Evolutionary conservation across 768 basidiomycete genomes (phyloP).

Genomic region (Leccinum incarnatum): DNA sequence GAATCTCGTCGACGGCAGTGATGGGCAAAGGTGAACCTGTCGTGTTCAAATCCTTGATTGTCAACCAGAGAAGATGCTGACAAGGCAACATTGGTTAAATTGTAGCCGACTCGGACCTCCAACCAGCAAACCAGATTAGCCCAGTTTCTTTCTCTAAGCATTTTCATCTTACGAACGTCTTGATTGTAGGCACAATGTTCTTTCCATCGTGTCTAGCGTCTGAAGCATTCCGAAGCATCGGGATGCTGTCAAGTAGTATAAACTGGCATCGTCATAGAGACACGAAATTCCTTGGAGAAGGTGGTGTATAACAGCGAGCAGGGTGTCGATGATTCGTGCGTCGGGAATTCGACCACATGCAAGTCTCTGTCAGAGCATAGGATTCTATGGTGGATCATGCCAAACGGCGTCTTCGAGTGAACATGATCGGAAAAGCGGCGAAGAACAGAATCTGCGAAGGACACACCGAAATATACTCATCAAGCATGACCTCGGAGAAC

Average conservation of each 20-base stretch:
- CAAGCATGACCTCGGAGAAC: conserved; percentile 10
- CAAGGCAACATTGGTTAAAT: background rate
- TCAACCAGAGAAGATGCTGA: background rate
- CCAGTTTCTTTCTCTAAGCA: background rate
- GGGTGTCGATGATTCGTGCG: background rate
- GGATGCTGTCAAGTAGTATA: background rate
- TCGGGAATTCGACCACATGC: background rate
- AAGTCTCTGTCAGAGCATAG: background rate
- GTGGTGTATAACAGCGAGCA: too few relatives aligned
- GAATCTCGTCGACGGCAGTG: conserved; percentile 92
- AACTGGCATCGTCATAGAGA: background rate
- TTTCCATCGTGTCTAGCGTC: background rate
- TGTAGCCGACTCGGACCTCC: background rate
- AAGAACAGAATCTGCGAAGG: conserved; percentile 5
- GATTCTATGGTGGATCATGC: background rate
- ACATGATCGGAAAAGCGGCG: conserved; percentile 11
- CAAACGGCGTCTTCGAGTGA: conserved; percentile 7
- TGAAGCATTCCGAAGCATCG: background rate
- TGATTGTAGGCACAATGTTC: background rate
- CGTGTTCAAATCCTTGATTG: background rate
- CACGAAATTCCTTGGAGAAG: too few relatives aligned
- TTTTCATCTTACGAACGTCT: background rate
- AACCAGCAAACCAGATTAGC: background rate
- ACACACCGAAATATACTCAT: background rate
- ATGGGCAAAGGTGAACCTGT: conserved; percentile 98